A percentile compares a stretch with the other conserved stretches of the same genome.
These are phyloP conservation scores for Limnanthes douglasii DNA, from an alignment of 345 rosid species.

Conservation along the genomic window DNA sequence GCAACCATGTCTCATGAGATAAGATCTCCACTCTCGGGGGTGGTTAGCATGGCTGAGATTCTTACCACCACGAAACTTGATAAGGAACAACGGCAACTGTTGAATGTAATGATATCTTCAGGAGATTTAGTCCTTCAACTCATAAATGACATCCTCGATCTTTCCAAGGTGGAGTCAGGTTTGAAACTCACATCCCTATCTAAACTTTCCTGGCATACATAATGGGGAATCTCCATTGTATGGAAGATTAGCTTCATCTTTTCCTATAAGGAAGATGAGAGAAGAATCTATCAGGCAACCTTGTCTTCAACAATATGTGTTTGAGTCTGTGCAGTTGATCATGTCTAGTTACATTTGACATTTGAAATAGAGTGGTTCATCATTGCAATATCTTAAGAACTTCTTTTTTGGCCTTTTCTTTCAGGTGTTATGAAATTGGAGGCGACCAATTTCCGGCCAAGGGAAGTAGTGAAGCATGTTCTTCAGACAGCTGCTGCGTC, in stretches of 20 bases:
- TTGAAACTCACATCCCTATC: not conserved
- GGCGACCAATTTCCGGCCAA: slow-evolving; percentile 82
- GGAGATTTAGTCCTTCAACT: slow-evolving; percentile 95
- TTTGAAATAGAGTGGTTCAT: too few relatives aligned
- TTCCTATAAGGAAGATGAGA: too few relatives aligned
- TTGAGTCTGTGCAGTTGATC: not conserved
- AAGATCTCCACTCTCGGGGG: slow-evolving; percentile 85
- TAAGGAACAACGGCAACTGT: slow-evolving; percentile 51
- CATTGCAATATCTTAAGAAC: too few relatives aligned
- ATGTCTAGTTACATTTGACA: too few relatives aligned
- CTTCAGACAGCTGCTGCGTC: slow-evolving; percentile 97
- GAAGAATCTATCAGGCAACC: too few relatives aligned
- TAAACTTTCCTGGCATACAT: not conserved
- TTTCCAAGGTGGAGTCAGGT: slow-evolving; percentile 98
- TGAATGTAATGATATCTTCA: slow-evolving; percentile 91
- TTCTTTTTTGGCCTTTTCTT: too few relatives aligned
- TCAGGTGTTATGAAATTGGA: slow-evolving; percentile 89
- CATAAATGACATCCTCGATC: slow-evolving; percentile 90
- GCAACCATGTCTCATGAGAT: slow-evolving; percentile 99
- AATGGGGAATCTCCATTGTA: too few relatives aligned
- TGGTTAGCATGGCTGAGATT: slow-evolving; percentile 96
- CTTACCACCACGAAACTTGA: slow-evolving; percentile 67
- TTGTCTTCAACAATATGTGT: too few relatives aligned
- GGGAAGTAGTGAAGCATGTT: slow-evolving; percentile 89
- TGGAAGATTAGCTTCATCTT: too few relatives aligned